Base-by-base conservation (phyloP, 768 basidiomycete genomes). In the Cystofilobasidium ferigula region DNA sequence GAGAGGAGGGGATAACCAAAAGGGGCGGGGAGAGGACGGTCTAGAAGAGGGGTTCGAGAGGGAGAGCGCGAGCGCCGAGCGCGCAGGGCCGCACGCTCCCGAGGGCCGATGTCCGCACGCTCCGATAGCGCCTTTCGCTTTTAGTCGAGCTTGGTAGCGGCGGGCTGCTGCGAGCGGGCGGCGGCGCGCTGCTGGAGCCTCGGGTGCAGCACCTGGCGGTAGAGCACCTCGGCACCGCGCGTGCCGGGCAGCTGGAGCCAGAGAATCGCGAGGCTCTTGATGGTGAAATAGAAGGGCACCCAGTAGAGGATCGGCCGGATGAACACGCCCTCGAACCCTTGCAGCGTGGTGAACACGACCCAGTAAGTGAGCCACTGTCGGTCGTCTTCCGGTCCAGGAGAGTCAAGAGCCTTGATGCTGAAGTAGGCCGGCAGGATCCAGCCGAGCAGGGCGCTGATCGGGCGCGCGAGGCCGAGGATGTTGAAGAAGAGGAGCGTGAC, bases 371-470 rank as follows among this genome's bases (percentile, higher is more conserved):
- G 62, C 68, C 69, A 70, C 53, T 70, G 71, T n/a, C 42, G 38
- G 60, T 69, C 69, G 61, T 75, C 74, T 26, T 69, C 81, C 67
- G 85, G 80, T 3, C 82, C 81, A n/a, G 89, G 88, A 6, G 82
- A 78, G 77, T 98, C 94, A 74, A 99, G 84, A 34, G 95, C 93
- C 78, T 87, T 87, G 80, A 97, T 84, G 60, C 92, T 95, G 76
- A 95, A 84, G 77, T 90, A 98, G 7, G 92, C 91, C 34, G 95
- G 95, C 72, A 98, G 81, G 36, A 79, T 88, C 86, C 88, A 98
- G 60, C 93, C 95, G 24, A 61, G 26, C 36, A 68, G 60, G 53
- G 14, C 42, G 67, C 94, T 94, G 70, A 94, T 82, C 72, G 92
- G 89, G 5, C 85, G 82, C 57, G 95, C 95, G 73, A 93, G 85